Base-by-base conservation (phyloP, 129 eudicot genomes). In the Flaveria brownii region DNA sequence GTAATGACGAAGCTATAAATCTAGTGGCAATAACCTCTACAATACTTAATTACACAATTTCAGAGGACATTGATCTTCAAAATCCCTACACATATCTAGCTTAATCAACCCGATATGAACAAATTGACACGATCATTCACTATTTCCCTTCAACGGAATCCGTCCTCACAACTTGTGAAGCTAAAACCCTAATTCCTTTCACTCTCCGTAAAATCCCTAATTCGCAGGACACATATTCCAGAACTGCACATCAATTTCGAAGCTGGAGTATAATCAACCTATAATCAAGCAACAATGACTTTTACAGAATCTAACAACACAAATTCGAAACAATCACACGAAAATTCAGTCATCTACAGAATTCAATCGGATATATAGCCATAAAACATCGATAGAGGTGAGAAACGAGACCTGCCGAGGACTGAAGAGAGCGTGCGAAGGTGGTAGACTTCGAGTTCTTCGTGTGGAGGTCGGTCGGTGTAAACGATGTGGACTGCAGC, bases 371-470 rank as follows among this genome's bases (percentile, higher is more conserved):
- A 77, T 43, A 9, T 20, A 33, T 28, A 46, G 3, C 17, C 30
- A 65, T 50, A 47, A 45, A 46, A 1, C 71, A 75, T 16, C 7
- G 33, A 14, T 36, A 63, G 52, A 46, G 4, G 63, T 6, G 49
- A 75, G 9, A 51, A 4, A 78, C 39, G 1, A 64, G 39, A 89
- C 98, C 98, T 90, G 82, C 94, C 96, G 74, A 90, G 83, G 81
- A 90, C 96, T 41, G 94, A 87, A 63, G 96, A 66, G 60, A 92
- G 98, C 22, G 94, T 90, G 59, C 79, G 85, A 72, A 92, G 79
- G 77, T 92, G 94, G 70, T 71, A 82, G 15, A 77, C 56, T 72
- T 92, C 94, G 2, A 91, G 91, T 22, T 90, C 94, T 57, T 75
- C 87, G 5, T 71, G 77, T 26, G 46, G 82, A 22, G 96, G 98